Evolutionary conservation across 2,329 filamentous ascomycete genomes (phyloP), one percentile per base, ranked within the genome.

Genomic region (Beauveria sp.): DNA sequence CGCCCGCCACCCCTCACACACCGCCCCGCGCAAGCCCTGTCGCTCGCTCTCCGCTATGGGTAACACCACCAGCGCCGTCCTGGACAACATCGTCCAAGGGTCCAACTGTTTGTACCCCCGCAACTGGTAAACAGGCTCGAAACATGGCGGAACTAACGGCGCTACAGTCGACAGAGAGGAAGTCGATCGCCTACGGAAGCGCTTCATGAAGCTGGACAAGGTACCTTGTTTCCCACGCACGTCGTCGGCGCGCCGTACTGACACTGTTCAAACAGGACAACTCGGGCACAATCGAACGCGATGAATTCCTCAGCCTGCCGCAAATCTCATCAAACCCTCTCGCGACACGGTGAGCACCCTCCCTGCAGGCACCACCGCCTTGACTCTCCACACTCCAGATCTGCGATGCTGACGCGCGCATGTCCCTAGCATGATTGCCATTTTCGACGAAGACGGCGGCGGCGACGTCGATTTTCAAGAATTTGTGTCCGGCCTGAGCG

Each of bases 131-230:
- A 18, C 31, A 14, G 7, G 9, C n/a, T 7, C 22, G 26, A 26
- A 42, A 26, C 9, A 43, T n/a, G 22, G 34, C 18, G 24, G 16
- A 28, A 28, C 34, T 53, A 62, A 56, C 28, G 9, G 26, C 38
- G 31, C 45, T 45, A 55, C 62, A 98, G 93, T 99, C 81, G 91
- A 99, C 80, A 88, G 90, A 75, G 95, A 99, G 71, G 95, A 99
- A 77, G 92, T 99, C 64, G 95, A 98, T 74, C 86, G 95, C 71
- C 82, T 99, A 74, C 86, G 92, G 72, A 99, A 99, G 81, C 86
- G 93, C 65, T 99, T 99, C 74, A 98, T 98, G 93, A 99, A 99
- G 79, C 82, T 99, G 64, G 95, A 99, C 78, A 98, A 97, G 85
- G 93, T 95, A 77, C 20, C 14, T 42, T 9, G 28, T 34, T 40